Conservation (phyloP, 1,139 yeast species). For the Scheffersomyces cryptocercus region DNA sequence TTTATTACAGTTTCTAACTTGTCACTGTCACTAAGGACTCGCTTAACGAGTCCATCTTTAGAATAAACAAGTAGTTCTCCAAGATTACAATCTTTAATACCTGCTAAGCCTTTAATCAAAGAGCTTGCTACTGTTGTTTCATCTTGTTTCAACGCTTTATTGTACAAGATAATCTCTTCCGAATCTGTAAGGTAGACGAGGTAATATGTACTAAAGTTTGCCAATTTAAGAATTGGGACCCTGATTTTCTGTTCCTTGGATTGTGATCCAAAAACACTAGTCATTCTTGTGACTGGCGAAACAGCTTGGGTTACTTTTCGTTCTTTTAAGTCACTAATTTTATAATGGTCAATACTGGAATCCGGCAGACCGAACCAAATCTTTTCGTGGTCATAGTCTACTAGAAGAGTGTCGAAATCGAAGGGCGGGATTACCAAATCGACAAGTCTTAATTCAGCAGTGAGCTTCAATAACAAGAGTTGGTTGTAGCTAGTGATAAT, state of each 20-base stretch:
- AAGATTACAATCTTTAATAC: constrained; percentile 32
- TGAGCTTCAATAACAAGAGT: constrained; percentile 31
- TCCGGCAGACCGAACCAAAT: constrained; percentile 22
- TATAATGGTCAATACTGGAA: constrained; percentile 4
- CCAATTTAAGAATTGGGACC: constrained; percentile 11
- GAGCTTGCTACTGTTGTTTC: constrained; percentile 29
- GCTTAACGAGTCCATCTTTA: constrained; percentile 37
- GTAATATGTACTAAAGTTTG: constrained; percentile 15
- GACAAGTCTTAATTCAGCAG: constrained; percentile 24
- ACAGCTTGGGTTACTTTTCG: constrained; percentile 6
- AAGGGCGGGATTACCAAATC: constrained; percentile 17
- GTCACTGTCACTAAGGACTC: constrained; percentile 14
- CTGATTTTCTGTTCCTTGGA: constrained; percentile 3
- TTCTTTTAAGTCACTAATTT: constrained; percentile 16
- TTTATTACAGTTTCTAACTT: constrained; percentile 13
- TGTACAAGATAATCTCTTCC: constrained; percentile 30
- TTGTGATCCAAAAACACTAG: constrained; percentile 5
- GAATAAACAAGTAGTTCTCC: constrained; percentile 41
- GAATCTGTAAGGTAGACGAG: constrained; percentile 31
- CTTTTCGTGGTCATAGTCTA: constrained; percentile 22
- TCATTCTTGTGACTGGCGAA: neutral
- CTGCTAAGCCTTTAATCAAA: constrained; percentile 35
- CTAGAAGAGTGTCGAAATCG: constrained; percentile 18
- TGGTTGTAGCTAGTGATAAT: constrained; percentile 46
- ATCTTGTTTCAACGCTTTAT: constrained; percentile 10